These are phyloP conservation scores for Jamesozyma gamospora DNA, from an alignment of 805 yeast species.

Conservation along the genomic window DNA sequence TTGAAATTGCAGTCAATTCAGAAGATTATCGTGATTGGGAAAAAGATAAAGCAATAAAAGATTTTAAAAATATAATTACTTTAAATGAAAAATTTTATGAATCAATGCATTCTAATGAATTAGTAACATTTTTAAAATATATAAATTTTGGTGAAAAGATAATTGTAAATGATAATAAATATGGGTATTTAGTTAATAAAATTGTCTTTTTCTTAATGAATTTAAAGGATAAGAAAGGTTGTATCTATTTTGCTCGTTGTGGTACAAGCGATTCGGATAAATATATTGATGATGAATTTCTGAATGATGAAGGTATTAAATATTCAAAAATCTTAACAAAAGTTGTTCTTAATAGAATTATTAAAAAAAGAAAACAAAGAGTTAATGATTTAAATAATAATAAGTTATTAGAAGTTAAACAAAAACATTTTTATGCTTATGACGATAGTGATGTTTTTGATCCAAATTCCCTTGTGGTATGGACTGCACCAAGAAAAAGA, in stretches of 20 bases:
- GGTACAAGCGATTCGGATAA: constrained; percentile 39
- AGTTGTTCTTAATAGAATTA: constrained; percentile 37
- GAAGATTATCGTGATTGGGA: constrained; percentile 81
- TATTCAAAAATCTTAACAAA: constrained; percentile 59
- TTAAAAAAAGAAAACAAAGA: constrained; percentile 15
- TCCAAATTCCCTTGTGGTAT: constrained; percentile 35
- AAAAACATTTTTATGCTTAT: background rate
- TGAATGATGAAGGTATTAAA: constrained; percentile 60
- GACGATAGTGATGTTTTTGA: constrained; percentile 1
- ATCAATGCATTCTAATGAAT: constrained; percentile 49
- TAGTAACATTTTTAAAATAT: constrained; percentile 69
- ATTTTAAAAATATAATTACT: constrained; percentile 65
- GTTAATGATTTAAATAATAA: background rate
- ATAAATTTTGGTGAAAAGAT: constrained; percentile 85
- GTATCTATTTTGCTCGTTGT: constrained; percentile 88
- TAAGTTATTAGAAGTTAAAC: background rate
- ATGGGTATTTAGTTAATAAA: constrained; percentile 83
- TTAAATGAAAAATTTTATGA: constrained; percentile 61
- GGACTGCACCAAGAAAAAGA: constrained; percentile 88
- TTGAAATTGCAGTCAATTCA: constrained; percentile 74
- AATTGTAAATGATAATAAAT: constrained; percentile 66
- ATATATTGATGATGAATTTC: constrained; percentile 69
- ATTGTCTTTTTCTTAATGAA: constrained; percentile 90
- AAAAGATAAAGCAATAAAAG: constrained; percentile 60
- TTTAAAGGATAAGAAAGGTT: constrained; percentile 74